Conservation (phyloP, 345 rosid species). For the Cardamine chenopodiifolia region DNA sequence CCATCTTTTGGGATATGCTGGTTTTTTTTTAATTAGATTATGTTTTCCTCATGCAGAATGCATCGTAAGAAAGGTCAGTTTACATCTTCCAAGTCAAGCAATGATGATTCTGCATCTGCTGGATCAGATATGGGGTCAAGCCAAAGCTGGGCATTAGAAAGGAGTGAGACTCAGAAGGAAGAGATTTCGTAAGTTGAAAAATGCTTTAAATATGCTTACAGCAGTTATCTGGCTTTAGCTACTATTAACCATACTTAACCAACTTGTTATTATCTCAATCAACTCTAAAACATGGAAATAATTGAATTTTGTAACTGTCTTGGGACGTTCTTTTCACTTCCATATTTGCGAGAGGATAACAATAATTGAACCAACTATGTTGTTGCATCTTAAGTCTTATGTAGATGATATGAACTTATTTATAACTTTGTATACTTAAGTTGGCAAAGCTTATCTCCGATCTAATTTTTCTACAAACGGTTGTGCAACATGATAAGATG, state of each 20-base stretch:
- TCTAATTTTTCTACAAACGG: slow-evolving; percentile 4
- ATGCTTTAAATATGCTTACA: not conserved
- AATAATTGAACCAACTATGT: not conserved
- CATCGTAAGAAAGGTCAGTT: slow-evolving; percentile 71
- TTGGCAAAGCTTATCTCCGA: slow-evolving; percentile 21
- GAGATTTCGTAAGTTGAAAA: slow-evolving; percentile 53
- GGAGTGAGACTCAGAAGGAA: slow-evolving; percentile 53
- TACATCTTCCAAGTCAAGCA: slow-evolving; percentile 58
- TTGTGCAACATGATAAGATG: slow-evolving; percentile 50
- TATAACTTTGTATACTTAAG: slow-evolving; percentile 4
- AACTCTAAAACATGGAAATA: slow-evolving; percentile 11
- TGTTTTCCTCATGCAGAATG: slow-evolving; percentile 50
- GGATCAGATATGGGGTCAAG: slow-evolving; percentile 56
- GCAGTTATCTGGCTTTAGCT: not conserved
- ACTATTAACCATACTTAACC: not conserved
- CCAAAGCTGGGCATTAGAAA: slow-evolving; percentile 54
- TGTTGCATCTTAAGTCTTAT: slow-evolving; percentile 22
- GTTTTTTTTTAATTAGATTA: not conserved
- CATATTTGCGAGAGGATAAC: not conserved
- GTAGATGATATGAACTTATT: slow-evolving; percentile 7
- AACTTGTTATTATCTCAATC: slow-evolving; percentile 2
- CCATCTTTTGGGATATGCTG: slow-evolving; percentile 11
- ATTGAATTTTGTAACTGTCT: slow-evolving; percentile 10
- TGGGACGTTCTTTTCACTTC: not conserved
- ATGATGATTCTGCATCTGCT: slow-evolving; percentile 56